Base-by-base conservation (phyloP, 2,329 filamentous ascomycete genomes). In the Fusarium palustre region DNA sequence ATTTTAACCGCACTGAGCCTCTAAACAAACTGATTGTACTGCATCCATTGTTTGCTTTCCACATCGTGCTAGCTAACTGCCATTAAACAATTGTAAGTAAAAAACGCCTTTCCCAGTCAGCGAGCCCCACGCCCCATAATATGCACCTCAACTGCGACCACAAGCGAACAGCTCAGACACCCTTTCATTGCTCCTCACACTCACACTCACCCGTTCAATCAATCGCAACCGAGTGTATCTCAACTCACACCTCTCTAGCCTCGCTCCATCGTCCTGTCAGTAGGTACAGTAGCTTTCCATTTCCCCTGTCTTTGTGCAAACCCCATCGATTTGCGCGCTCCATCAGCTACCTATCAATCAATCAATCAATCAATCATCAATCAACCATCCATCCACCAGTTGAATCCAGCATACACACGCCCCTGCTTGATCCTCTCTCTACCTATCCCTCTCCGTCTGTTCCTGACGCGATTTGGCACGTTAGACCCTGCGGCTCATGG, bases 91-190 rank as follows among this genome's bases (percentile, higher is more conserved):
- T 55, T 67, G 66, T 69, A 67, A 62, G 64, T 70, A 33, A 22
- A 25, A 25, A 25, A 25, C 28, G 18, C 56, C 59, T 33, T 49
- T 56, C 36, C 46, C 76, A 77, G 75, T 74, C 79, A 77, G 75
- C 31, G n/a, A 77, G 81, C 79, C 79, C 80, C 79, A 81, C 78
- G 76, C 74, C 58, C 36, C 36, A 58, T 66, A 70, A 75, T 76
- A 74, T 75, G 63, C 72, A 74, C 64, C 66, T 75, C 60, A 46
- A 71, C 66, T 74, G 68, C 69, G 66, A 74, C 72, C 66, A 74
- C 59, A 63, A 68, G 59, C 64, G 73, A 75, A 76, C 75, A 76
- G 71, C 75, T 74, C 75, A 76, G 75, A 76, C 75, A 76, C 75
- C 72, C 71, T 73, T 74, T 68, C 53, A 56, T 50, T 55, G 48